phyloP scores from a whole-genome alignment of 192 early-diverging fungal species.

The Coemansia aciculifera region DNA sequence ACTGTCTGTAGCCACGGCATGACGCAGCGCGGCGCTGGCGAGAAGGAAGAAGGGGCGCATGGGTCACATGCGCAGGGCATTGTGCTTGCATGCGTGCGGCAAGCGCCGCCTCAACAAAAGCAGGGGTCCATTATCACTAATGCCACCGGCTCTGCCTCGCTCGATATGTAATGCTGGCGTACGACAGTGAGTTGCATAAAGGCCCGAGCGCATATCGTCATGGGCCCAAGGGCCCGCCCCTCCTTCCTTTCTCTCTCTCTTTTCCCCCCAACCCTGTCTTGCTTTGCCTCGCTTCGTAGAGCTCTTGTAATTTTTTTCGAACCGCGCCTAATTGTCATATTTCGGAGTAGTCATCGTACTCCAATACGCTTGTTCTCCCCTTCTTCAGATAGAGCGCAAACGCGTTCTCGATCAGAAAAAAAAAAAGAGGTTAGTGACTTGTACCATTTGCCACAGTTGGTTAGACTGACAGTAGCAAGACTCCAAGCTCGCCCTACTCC shows the following conservation, averaged over 20 bases:
- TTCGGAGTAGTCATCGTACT: background rate
- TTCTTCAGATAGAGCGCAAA: background rate
- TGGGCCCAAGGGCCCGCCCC: background rate
- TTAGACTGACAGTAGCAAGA: background rate
- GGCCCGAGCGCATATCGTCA: no score
- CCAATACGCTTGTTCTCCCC: background rate
- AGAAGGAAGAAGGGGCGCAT: background rate
- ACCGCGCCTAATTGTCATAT: background rate
- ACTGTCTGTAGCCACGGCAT: background rate
- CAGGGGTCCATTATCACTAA: background rate
- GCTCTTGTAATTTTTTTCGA: slow-evolving; percentile 1
- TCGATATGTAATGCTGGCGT: background rate
- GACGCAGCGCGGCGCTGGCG: background rate
- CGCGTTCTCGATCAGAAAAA: background rate
- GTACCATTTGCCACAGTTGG: background rate
- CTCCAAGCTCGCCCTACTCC: background rate
- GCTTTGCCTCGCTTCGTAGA: background rate
- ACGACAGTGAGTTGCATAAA: background rate
- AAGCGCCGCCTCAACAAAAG: background rate
- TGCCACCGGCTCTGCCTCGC: background rate
- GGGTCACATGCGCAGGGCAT: slow-evolving; percentile 1
- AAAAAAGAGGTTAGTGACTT: background rate
- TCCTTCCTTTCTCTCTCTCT: background rate
- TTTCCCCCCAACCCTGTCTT: slow-evolving; percentile 1
- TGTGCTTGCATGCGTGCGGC: background rate